Evolutionary conservation across 2,329 filamentous ascomycete genomes (phyloP).

Genomic region (Chaetothyriales sp.): DNA sequence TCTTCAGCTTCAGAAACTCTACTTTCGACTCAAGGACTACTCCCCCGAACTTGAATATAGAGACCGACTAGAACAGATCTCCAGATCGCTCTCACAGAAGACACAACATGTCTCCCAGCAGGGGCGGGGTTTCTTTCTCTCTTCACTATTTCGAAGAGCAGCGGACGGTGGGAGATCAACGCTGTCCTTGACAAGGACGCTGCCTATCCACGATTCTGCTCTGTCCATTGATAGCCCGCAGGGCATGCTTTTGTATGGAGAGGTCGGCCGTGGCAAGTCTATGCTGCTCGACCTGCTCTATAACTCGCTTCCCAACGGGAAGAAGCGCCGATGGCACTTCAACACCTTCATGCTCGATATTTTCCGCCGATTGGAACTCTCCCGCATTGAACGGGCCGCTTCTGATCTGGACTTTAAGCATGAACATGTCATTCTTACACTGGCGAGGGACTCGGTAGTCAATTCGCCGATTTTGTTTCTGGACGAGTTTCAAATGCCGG

Average conservation of each 20-base stretch:
- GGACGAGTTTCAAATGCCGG: conserved; percentile 72
- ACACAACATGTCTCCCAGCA: neutral
- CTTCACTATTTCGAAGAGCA: conserved; percentile 1
- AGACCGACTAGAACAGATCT: conserved; percentile 47
- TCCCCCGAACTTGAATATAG: conserved; percentile 56
- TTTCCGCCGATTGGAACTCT: conserved; percentile 54
- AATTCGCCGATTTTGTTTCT: conserved; percentile 63
- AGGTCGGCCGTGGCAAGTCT: conserved; percentile 69
- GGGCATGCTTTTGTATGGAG: conserved; percentile 63
- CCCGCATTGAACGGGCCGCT: conserved; percentile 32
- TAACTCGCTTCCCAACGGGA: conserved; percentile 55
- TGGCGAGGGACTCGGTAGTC: conserved; percentile 61
- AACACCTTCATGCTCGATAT: conserved; percentile 75
- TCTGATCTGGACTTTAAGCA: conserved; percentile 21
- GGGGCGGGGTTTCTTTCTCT: neutral
- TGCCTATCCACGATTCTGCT: conserved; percentile 57
- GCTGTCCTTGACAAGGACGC: conserved; percentile 50
- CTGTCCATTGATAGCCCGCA: conserved; percentile 56
- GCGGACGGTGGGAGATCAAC: conserved; percentile 19
- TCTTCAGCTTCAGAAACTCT: conserved; percentile 62
- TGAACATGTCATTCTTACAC: conserved; percentile 56
- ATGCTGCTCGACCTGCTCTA: conserved; percentile 77
- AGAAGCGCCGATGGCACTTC: conserved; percentile 67
- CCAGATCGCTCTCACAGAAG: conserved; percentile 25
- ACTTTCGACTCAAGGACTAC: conserved; percentile 62